phyloP scores from a whole-genome alignment of 371 early-diverging fungal genomes.

The Rhizopus microsporus region DNA sequence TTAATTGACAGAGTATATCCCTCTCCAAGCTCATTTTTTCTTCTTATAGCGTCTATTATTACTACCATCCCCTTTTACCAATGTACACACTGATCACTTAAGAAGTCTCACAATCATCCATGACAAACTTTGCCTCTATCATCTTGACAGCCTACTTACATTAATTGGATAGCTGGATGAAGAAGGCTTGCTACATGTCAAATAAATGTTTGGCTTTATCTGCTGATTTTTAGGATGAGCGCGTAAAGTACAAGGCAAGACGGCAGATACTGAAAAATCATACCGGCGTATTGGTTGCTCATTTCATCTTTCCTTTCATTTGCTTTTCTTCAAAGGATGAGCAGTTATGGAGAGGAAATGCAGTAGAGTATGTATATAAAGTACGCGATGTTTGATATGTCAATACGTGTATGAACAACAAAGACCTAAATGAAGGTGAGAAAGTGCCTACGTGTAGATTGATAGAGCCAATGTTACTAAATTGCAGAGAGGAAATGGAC shows the following conservation, averaged over 20 bases:
- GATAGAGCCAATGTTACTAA: conserved; percentile 76
- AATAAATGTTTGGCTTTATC: conserved; percentile 54
- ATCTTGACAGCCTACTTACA: conserved; percentile 78
- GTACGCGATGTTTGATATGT: conserved; percentile 69
- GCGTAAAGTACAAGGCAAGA: conserved; percentile 82
- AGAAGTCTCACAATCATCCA: conserved; percentile 78
- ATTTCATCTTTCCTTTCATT: conserved; percentile 88
- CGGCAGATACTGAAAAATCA: conserved; percentile 89
- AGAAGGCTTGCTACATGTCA: conserved; percentile 67
- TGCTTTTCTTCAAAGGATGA: conserved; percentile 83
- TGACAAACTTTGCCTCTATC: conserved; percentile 84
- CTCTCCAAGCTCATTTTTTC: no score
- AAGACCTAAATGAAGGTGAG: conserved; percentile 69
- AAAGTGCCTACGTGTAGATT: conserved; percentile 77
- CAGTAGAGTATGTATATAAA: conserved; percentile 87
- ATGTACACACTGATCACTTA: conserved; percentile 68
- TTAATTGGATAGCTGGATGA: conserved; percentile 74
- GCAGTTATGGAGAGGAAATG: conserved; percentile 87
- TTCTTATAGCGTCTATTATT: no score
- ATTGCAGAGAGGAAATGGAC: conserved; percentile 78
- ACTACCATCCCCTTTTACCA: no score
- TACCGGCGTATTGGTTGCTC: conserved; percentile 68
- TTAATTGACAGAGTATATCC: no score
- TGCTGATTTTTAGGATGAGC: conserved; percentile 59
- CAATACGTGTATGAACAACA: conserved; percentile 71